These are phyloP conservation scores for Dacryopinax primogenitus DNA, from an alignment of 768 basidiomycete species.

Conservation along the genomic window DNA sequence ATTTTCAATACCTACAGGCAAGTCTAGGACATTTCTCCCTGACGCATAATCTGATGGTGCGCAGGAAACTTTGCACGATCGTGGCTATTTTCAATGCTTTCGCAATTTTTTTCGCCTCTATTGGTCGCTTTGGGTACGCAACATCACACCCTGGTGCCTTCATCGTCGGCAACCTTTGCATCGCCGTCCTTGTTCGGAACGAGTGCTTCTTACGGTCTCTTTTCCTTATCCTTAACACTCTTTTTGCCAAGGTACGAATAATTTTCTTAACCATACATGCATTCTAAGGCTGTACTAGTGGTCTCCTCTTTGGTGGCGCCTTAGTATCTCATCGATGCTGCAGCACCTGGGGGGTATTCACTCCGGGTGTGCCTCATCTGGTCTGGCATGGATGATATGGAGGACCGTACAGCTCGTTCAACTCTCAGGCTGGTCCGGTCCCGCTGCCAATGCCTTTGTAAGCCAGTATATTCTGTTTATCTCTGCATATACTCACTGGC, in stretches of 20 bases:
- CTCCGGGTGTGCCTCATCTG: constrained; percentile 59
- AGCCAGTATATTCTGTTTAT: no score
- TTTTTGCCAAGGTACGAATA: constrained; percentile 54
- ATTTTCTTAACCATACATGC: not conserved
- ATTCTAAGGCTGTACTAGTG: constrained; percentile 33
- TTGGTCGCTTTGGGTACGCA: not conserved
- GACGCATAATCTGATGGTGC: not conserved
- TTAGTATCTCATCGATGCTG: constrained; percentile 24
- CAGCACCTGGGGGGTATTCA: constrained; percentile 73
- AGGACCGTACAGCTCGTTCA: not conserved
- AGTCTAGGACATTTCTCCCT: not conserved
- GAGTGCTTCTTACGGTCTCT: constrained; percentile 69
- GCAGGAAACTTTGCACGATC: not conserved
- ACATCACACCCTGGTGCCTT: constrained; percentile 37
- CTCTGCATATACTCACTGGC: no score
- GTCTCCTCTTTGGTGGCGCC: constrained; percentile 58
- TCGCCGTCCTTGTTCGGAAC: constrained; percentile 65
- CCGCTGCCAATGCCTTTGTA: constrained; percentile 25
- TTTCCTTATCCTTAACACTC: constrained; percentile 55
- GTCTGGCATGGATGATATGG: constrained; percentile 20
- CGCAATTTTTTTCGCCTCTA: not conserved
- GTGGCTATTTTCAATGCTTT: not conserved
- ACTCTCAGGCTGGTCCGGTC: not conserved
- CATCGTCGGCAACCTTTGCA: constrained; percentile 58
- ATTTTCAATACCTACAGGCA: constrained; percentile 6